These are phyloP conservation scores for Talaromyces piceae DNA, from an alignment of 2,329 filamentous ascomycete genomes.

Conservation along the genomic window DNA sequence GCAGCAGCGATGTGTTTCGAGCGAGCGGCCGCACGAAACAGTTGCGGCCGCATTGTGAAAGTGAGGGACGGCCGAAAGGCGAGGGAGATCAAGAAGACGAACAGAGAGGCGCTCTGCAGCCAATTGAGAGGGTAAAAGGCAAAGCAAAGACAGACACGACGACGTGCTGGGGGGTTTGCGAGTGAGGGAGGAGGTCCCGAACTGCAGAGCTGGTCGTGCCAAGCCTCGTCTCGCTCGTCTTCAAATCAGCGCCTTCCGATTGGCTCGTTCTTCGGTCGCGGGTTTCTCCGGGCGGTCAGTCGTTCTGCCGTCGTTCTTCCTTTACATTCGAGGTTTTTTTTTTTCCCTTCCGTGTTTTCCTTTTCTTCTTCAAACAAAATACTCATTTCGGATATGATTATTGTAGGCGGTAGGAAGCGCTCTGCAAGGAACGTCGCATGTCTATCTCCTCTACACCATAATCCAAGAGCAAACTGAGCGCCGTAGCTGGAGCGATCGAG, in stretches of 20 bases:
- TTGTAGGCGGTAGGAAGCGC: slow-evolving; percentile 52
- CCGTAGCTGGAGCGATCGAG: slow-evolving; percentile 60
- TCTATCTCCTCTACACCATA: slow-evolving; percentile 56
- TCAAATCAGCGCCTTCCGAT: slow-evolving; percentile 33
- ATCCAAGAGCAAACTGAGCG: slow-evolving; percentile 52
- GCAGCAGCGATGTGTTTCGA: slow-evolving; percentile 45
- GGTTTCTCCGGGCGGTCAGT: slow-evolving; percentile 19
- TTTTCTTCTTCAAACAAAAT: slow-evolving; percentile 33
- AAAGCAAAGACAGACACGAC: slow-evolving; percentile 12
- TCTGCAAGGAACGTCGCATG: slow-evolving; percentile 28
- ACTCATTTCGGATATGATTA: slow-evolving; percentile 59
- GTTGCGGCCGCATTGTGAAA: slow-evolving; percentile 55
- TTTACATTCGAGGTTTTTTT: slow-evolving; percentile 16
- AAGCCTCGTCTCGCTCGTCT: slow-evolving; percentile 21
- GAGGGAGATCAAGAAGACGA: slow-evolving; percentile 11
- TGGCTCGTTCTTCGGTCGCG: slow-evolving; percentile 29
- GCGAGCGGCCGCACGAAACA: slow-evolving; percentile 55
- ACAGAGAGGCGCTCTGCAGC: slow-evolving; percentile 11
- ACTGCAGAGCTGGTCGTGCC: slow-evolving; percentile 14
- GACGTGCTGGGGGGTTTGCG: slow-evolving; percentile 15
- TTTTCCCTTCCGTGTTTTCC: slow-evolving; percentile 24
- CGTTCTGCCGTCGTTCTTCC: slow-evolving; percentile 13
- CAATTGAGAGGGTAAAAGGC: slow-evolving; percentile 15
- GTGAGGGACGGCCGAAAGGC: slow-evolving; percentile 1
- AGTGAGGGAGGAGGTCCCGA: slow-evolving; percentile 18